Base-by-base conservation (phyloP, 805 yeast species). In the Saccharomycopsis microspora region DNA sequence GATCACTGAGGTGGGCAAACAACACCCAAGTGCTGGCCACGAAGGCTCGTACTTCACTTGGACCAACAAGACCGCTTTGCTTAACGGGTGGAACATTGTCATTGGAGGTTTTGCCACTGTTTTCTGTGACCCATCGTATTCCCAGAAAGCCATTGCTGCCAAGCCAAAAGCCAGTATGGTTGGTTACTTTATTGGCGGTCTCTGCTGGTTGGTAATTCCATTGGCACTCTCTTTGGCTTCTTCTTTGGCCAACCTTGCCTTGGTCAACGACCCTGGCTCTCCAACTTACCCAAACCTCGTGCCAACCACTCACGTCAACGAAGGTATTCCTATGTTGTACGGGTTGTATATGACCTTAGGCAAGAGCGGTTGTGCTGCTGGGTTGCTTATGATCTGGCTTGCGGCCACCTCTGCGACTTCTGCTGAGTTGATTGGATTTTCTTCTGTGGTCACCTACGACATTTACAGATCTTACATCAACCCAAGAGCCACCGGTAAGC, bases 111-210 rank as follows among this genome's bases (percentile, higher is more conserved):
- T 63, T 49, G 61, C 64, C 31, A 52, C 63, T 7, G 67, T 64
- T 32, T 63, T 64, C 49, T 56, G 63, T 38, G 70, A 67, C 48
- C 68, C 66, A 52, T 65, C 66, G 29, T 65, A 65, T 48, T 65
- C 68, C 57, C 68, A 68, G 44, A 63, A 69, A 53, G 73, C 74
- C n/a, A 62, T 70, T 59, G 74, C 75, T 32, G 58, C 72, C 4
- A 56, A 56, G 38, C 58, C 66, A 10, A 56, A 52, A 32, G 56
- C 59, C 34, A 64, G 64, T 5, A 60, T 64, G 35, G 52, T 54
- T 9, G 70, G 69, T 5, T 68, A 68, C 50, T 57, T 67, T 47
- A 52, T 62, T 41, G 71, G 71, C 5, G 70, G 65, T 7, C 47
- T 65, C 33, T 61, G 64, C 42, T 68, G 71, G 71, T 60, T 61